Percentiles rank a stretch among this genome's conserved stretches.
phyloP scores from a whole-genome alignment of 2,329 filamentous ascomycete genomes.

The Fusarium sp. region DNA sequence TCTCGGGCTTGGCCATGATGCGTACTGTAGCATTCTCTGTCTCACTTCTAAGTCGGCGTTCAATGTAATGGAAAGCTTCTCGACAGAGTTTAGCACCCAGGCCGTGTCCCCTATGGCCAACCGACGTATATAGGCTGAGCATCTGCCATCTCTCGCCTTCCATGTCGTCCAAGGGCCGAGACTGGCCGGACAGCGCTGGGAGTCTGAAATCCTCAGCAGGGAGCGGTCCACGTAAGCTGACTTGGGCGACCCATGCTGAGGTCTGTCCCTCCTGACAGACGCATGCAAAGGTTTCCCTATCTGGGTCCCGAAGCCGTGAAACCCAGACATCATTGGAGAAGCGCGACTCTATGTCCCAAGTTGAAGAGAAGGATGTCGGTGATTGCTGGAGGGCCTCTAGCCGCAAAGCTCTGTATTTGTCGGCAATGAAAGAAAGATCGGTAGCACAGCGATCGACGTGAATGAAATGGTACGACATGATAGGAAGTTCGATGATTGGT shows the following conservation, averaged over 20 bases:
- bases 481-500: no score
- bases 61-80: not conserved
- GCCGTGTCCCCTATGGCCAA: not conserved
- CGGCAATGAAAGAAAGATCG: not conserved
- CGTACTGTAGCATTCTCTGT: not conserved
- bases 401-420: not conserved
- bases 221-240: not conserved
- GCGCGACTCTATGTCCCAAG: not conserved
- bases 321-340: not conserved
- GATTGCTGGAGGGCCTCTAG: not conserved
- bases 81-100: not conserved
- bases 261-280: not conserved
- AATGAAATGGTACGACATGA: not conserved
- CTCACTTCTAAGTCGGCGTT: not conserved
- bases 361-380: not conserved
- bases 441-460: not conserved
- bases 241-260: not conserved
- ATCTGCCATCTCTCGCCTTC: conserved; percentile 1
- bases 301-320: not conserved
- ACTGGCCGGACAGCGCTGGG: not conserved
- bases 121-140: not conserved
- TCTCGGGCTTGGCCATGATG: not conserved
- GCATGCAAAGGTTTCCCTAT: not conserved
- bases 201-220: not conserved
- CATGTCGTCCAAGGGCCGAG: not conserved